phyloP scores from a whole-genome alignment of 192 early-diverging fungal genomes.

The Rhizoclosmatium globosum region DNA sequence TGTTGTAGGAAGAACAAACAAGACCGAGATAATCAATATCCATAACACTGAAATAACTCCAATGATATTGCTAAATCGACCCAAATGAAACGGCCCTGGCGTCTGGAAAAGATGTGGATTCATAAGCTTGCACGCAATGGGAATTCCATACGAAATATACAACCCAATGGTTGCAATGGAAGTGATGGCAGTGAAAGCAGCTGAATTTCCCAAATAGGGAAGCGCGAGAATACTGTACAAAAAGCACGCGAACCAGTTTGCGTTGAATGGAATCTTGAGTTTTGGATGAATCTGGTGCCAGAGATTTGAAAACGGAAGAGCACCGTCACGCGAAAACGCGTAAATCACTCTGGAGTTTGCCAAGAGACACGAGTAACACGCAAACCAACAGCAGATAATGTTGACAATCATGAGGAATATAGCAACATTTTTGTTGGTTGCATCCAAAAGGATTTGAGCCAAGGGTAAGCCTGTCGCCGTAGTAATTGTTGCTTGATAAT shows the following conservation, averaged over 20 bases:
- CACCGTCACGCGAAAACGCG: conserved; percentile 50
- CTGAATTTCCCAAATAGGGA: conserved; percentile 19
- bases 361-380: conserved; percentile 38
- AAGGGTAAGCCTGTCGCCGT: conserved; percentile 22
- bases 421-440: conserved; percentile 8
- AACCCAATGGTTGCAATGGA: conserved; percentile 52
- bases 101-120: conserved; percentile 27
- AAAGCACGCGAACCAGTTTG: conserved; percentile 33
- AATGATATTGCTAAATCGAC: conserved; percentile 34
- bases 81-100: conserved; percentile 42
- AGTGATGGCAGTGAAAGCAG: conserved; percentile 48
- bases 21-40: conserved; percentile 37
- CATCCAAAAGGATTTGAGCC: conserved; percentile 38
- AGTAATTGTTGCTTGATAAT: conserved; percentile 13
- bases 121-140: conserved; percentile 40
- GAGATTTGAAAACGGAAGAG: conserved; percentile 38
- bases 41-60: conserved; percentile 44
- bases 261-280: conserved; percentile 36
- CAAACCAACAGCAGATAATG: conserved; percentile 33
- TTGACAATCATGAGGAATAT: conserved; percentile 40
- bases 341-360: conserved; percentile 45
- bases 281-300: conserved; percentile 37
- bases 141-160: conserved; percentile 47
- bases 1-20: conserved; percentile 45
- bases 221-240: conserved; percentile 29